A percentile compares a stretch with the other conserved stretches of the same genome.
Conservation (phyloP, 1,284 basidiomycete genomes). For the Microstroma glucosiphilum region DNA sequence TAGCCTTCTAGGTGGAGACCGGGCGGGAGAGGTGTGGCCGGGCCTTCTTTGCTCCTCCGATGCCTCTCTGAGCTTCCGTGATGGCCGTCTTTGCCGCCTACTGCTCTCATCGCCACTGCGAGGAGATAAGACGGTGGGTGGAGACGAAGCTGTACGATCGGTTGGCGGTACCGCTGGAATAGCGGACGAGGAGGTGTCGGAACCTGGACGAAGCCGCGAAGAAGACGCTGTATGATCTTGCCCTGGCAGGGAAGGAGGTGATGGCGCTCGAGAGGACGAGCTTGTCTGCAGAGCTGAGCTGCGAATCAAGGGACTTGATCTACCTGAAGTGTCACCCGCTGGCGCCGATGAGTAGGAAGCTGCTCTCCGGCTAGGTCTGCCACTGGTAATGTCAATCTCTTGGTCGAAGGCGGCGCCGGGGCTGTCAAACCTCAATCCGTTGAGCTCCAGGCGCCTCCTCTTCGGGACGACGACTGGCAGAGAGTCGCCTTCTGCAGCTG, state of each 20-base stretch:
- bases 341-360: not conserved
- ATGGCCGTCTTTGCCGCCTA: not conserved
- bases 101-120: too few species aligned
- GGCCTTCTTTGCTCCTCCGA: not conserved
- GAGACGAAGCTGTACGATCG: not conserved
- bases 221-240: slow-evolving; percentile 11
- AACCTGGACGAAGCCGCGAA: not conserved
- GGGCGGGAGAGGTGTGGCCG: not conserved
- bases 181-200: not conserved
- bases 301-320: not conserved
- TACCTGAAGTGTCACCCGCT: not conserved
- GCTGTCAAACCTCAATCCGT: slow-evolving; percentile 40
- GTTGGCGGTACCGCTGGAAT: slow-evolving; percentile 9
- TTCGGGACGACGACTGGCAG: slow-evolving; percentile 3
- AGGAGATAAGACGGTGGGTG: too few species aligned
- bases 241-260: slow-evolving; percentile 3
- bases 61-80: not conserved
- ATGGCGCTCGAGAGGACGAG: too few species aligned
- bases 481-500: not conserved
- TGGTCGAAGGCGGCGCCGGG: slow-evolving; percentile 40
- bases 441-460: slow-evolving; percentile 29
- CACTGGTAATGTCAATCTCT: slow-evolving; percentile 1
- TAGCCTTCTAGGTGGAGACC: not conserved
- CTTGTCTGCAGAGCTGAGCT: too few species aligned
- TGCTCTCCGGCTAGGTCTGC: slow-evolving; percentile 4